Evolutionary conservation across 1,284 basidiomycete genomes (phyloP), one percentile per base, ranked within the genome.

Genomic region (Neotropicomus parvogracilis): DNA sequence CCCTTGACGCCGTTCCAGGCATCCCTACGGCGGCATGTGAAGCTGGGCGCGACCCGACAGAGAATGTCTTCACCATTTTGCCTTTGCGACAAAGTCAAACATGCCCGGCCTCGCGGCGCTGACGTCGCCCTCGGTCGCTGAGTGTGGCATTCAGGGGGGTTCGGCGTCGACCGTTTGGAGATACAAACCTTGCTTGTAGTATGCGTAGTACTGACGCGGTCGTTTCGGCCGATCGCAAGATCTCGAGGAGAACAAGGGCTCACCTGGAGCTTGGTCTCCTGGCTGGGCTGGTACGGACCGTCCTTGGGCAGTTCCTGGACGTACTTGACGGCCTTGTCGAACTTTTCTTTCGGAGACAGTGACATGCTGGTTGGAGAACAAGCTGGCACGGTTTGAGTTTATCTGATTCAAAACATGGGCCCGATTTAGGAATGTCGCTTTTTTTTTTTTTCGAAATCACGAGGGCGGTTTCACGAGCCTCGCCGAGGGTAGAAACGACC

Each of bases 1-100:
- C 85, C 91, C 70, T 92, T 78, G 53, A 88, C 75, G n/a, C 62
- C 65, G 38, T 83, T 79, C 90, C 91, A 95, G n/a, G 92, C 92
- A 65, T 91, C 83, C 90, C 89, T 58, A 40, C 10, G 16, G 17
- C 21, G 16, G 24, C 37, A 24, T 21, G 44, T 31, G 44, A 44
- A 19, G 32, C 33, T 49, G 21, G 55, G 55, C 53, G 48, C 29
- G 46, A 46, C 20, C 46, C 8, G 47, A 34, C 44, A 27, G 38
- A 19, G 42, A 36, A 41, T 37, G 38, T 29, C 63, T 75, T 59
- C 53, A 90, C 90, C 91, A 91, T 72, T 92, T 93, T 46, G 81
- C 83, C 70, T 86, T 89, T 55, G 84, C 90, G n/a, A 72, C 69
- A 63, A 91, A 91, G 63, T 91, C 86, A 29, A 91, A 61, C 69